Evolutionary conservation across 1,284 basidiomycete species (phyloP), one percentile per base, ranked within the genome.

Genomic region (Ceratobasidium papillatum): DNA sequence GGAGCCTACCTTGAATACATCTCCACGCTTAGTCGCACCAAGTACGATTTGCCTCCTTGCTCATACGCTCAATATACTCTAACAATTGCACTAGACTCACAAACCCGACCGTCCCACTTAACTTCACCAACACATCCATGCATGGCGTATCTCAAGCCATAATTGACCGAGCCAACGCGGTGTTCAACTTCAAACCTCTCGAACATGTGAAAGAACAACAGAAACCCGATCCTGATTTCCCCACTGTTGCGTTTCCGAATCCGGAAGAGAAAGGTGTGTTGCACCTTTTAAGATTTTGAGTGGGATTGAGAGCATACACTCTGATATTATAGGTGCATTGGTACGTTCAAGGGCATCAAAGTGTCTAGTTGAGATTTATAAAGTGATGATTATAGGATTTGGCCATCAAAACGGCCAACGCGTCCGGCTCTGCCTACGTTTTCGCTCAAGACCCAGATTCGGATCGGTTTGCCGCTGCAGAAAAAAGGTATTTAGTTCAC

Each of bases 391-490:
- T 61, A 34, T 77, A 94, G 93, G 87, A 93, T 78, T 83, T 91
- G 1, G 92, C 93, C 0, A 83, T 94, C 54, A 80, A 81, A 9
- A 88, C 87, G 0, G 93, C 92, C 2, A 83, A 88, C 32, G 76
- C 79, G 5, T 82, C 83, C 17, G 84, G 83, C 0, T 88, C 87
- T 2, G 79, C 81, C 38, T 90, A 93, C 79, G 88, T 95, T 0
- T 83, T 95, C 12, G 93, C 94, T 1, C 93, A 95, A 80, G 94
- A 95, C 81, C 94, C 94, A 0, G 94, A 95, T 79, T 88, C 91
- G 7, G 94, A 95, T 82, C 85, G 93, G 27, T 95, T 95, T 79
- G 86, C 90, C 19, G 94, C 92, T n/a, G 93, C 91, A 25, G 91
- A 94, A 81, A 88, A 85, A 82, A 79, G 84, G 91, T 90, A 78